These are phyloP conservation scores for Nemania diffusa DNA, from an alignment of 2,329 filamentous ascomycete genomes.

Conservation along the genomic window DNA sequence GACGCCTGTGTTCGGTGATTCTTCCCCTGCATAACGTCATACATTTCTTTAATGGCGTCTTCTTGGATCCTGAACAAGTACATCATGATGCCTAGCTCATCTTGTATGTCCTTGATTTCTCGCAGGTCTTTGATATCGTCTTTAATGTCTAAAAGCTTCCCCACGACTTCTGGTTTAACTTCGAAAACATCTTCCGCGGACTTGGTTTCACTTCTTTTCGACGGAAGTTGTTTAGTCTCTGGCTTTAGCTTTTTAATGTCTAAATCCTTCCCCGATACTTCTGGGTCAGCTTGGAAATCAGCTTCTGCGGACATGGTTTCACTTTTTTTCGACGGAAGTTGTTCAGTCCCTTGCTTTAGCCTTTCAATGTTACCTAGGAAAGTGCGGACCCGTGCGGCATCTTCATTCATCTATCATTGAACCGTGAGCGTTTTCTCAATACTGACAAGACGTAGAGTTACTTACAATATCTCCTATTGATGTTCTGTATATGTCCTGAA, in stretches of 20 bases:
- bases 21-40: not conserved
- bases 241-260: not conserved
- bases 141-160: not conserved
- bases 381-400: not conserved
- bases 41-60: not conserved
- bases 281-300: too few relatives aligned
- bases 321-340: too few relatives aligned
- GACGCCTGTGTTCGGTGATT: not conserved
- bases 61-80: not conserved
- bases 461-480: conserved; percentile 2
- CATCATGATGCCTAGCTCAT: not conserved
- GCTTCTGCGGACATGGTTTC: too few relatives aligned
- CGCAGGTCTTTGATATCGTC: conserved; percentile 1
- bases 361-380: not conserved
- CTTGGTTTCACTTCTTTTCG: not conserved
- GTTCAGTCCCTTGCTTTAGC: not conserved
- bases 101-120: conserved; percentile 1
- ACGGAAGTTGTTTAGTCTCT: too few relatives aligned
- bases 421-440: not conserved
- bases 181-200: too few relatives aligned
- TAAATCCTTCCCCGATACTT: too few relatives aligned
- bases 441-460: not conserved
- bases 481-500: not conserved
- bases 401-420: not conserved
- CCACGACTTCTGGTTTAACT: not conserved